phyloP scores from a whole-genome alignment of 441 rosid genomes.

The Adansonia rubrostipa region DNA sequence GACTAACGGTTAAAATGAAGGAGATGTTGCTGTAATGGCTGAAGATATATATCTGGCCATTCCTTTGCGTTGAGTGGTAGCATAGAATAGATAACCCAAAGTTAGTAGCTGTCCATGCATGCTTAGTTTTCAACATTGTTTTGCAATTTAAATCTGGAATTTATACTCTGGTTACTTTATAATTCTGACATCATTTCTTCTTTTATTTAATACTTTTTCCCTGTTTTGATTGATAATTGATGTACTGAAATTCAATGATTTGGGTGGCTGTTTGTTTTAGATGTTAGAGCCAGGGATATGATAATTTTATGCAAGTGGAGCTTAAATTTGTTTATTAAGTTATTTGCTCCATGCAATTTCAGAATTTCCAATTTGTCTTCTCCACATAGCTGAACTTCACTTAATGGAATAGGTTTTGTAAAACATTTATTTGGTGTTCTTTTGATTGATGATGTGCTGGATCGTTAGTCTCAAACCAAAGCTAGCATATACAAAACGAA shows the following conservation, averaged over 20 bases:
- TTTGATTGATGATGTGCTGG: not conserved
- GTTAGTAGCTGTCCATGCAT: not conserved
- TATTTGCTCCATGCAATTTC: not conserved
- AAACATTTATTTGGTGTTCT: not conserved
- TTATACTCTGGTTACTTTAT: not conserved
- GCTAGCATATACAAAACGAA: not conserved
- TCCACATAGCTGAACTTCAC: slow-evolving; percentile 8
- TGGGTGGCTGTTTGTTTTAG: not conserved
- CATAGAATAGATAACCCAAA: not conserved
- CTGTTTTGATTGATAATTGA: not conserved
- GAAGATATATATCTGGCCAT: not conserved
- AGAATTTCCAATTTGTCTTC: not conserved
- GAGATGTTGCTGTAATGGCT: not conserved
- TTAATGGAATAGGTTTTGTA: not conserved
- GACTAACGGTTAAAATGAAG: too few species aligned
- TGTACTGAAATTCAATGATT: not conserved
- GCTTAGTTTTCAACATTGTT: not conserved
- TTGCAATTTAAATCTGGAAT: not conserved
- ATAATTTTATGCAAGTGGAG: not conserved
- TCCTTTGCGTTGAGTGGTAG: not conserved
- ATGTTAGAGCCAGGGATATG: not conserved
- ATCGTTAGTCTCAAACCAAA: not conserved
- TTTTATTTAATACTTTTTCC: not conserved
- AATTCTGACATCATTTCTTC: not conserved
- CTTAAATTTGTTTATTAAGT: not conserved